Conservation (phyloP, 2,329 filamentous ascomycete genomes). For the Rhynchosporium graminicola region DNA sequence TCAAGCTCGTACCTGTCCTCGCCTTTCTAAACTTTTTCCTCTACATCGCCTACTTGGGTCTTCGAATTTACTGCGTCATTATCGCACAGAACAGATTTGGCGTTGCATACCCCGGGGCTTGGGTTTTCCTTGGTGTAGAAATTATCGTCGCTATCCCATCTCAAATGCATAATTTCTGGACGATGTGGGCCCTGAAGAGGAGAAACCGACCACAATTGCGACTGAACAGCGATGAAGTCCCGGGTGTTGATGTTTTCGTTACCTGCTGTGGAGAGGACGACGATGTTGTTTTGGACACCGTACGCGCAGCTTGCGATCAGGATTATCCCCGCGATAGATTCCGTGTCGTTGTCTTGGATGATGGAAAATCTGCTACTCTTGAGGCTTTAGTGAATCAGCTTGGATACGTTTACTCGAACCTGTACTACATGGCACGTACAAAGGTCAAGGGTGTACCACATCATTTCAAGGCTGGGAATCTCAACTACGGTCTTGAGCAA, state of each 20-base stretch:
- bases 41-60: constrained; percentile 48
- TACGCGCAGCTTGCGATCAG: constrained; percentile 53
- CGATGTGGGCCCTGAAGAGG: constrained; percentile 43
- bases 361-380: constrained; percentile 51
- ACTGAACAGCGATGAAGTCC: constrained; percentile 50
- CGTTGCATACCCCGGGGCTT: constrained; percentile 50
- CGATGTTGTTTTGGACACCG: constrained; percentile 58
- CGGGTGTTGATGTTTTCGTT: constrained; percentile 58
- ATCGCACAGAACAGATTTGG: constrained; percentile 47
- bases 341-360: constrained; percentile 57
- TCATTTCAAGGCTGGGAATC: constrained; percentile 62
- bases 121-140: constrained; percentile 58
- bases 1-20: constrained; percentile 16
- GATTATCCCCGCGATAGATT: constrained; percentile 57
- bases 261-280: constrained; percentile 60
- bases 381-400: constrained; percentile 43
- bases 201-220: constrained; percentile 54
- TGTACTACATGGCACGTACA: constrained; percentile 51
- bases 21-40: constrained; percentile 8
- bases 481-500: constrained; percentile 46
- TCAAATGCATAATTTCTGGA: constrained; percentile 25
- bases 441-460: constrained; percentile 31
- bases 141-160: constrained; percentile 45
- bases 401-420: constrained; percentile 47
- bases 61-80: constrained; percentile 53